Percentiles rank a stretch among this genome's conserved stretches.
phyloP scores from a whole-genome alignment of 805 yeast genomes.

The Spathaspora arborariae region DNA sequence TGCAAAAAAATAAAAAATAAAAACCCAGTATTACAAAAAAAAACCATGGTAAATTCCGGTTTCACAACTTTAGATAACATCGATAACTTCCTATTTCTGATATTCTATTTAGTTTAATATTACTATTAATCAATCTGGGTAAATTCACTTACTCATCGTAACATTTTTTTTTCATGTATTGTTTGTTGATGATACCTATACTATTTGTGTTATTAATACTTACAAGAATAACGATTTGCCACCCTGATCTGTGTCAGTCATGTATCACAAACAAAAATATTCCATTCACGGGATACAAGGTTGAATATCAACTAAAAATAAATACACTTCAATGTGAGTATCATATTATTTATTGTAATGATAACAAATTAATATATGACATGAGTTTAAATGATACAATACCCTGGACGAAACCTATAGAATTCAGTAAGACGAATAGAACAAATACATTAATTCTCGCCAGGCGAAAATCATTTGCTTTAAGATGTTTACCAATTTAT shows the following conservation, averaged over 20 bases:
- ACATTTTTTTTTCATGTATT: background rate
- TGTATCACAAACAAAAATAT: constrained; percentile 8
- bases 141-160: too few relatives aligned
- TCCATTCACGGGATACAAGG: constrained; percentile 24
- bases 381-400: constrained; percentile 13
- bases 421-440: constrained; percentile 8
- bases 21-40: too few relatives aligned
- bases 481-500: constrained; percentile 19
- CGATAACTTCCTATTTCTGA: too few relatives aligned
- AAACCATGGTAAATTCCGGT: too few relatives aligned
- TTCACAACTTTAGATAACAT: too few relatives aligned
- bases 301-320: constrained; percentile 21
- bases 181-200: background rate
- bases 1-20: too few relatives aligned
- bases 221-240: background rate
- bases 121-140: too few relatives aligned
- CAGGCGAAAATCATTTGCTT: constrained; percentile 19
- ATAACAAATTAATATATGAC: constrained; percentile 23
- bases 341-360: constrained; percentile 26
- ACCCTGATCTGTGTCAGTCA: constrained; percentile 9
- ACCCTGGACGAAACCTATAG: constrained; percentile 21
- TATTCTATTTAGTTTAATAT: too few relatives aligned
- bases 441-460: constrained; percentile 13
- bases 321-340: constrained; percentile 12
- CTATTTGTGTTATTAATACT: background rate